Evolutionary conservation across 352 stramenopile genomes (phyloP), one percentile per base, ranked within the genome.

Genomic region (Globisporangium sylvaticum): DNA sequence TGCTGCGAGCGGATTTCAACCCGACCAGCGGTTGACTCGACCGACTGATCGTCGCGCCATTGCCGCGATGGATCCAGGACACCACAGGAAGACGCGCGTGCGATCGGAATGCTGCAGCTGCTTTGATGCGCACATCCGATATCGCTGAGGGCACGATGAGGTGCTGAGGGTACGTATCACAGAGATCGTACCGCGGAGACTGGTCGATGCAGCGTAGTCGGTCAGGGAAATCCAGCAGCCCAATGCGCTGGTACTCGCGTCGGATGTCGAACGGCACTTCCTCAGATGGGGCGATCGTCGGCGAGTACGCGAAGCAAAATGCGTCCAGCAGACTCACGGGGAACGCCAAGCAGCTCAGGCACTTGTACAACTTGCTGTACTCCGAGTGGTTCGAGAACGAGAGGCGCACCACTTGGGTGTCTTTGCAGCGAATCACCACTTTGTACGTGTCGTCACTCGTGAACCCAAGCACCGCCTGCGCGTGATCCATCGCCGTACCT

Each of bases 161-260:
- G 31, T 98, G 84, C 22, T 87, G 88, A 2, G 97, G 97, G 73
- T 99, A 99, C 22, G 94, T 98, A n/a, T 94, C 80, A 65, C 91
- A 98, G 9, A 98, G 74, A 18, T 85, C 78, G 64, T 97, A 98
- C 8, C 79, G 74, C 24, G 67, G 12, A 18, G 84, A 85, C 34
- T 96, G 85, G 44, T 94, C 84, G 37, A 93, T 94, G 68, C 88
- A 93, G 24, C 84, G 88, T 20, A 91, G 62, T 20, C 78, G 73
- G 10, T 88, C 72, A 1, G 87, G 85, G 46, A 76, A 81, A 12
- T 81, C 78, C 8, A 96, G 64, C 25, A 96, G 69, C 0, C 89
- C 89, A 29, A 96, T 82, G 55, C 89, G 87, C 4, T 82, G 65
- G 57, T 96, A 95, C 64, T 96, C 89, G 24, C 79, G 71, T 9